Percentiles rank a stretch among this genome's conserved stretches.
These are phyloP conservation scores for Citeromyces matritensis DNA, from an alignment of 805 yeast species.

Conservation along the genomic window DNA sequence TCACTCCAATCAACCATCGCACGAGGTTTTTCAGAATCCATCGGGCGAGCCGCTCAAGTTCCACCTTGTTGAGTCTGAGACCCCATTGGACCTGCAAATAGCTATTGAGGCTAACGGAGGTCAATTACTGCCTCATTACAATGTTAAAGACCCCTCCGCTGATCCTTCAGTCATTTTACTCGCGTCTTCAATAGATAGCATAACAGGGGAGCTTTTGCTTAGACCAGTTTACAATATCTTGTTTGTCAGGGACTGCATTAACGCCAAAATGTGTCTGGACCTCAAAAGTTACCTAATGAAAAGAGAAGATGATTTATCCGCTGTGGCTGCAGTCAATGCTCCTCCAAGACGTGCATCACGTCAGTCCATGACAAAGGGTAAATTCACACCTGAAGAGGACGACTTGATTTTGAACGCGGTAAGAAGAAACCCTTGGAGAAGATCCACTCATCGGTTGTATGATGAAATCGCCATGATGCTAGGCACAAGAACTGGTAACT, in stretches of 20 bases:
- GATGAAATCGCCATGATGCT: conserved; percentile 44
- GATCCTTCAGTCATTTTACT: neutral
- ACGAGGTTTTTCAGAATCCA: too few species aligned
- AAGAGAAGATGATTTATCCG: neutral
- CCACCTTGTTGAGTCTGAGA: too few species aligned
- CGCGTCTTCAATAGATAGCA: neutral
- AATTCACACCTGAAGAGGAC: conserved; percentile 54
- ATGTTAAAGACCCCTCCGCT: neutral
- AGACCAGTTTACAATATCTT: neutral
- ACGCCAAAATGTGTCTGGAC: conserved; percentile 1
- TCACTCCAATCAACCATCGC: too few species aligned
- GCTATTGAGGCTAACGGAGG: too few species aligned
- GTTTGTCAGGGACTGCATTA: neutral
- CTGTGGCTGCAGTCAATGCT: neutral
- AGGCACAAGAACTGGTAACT: conserved; percentile 60
- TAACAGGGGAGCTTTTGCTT: neutral
- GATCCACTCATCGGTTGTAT: conserved; percentile 57
- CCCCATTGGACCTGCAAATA: too few species aligned
- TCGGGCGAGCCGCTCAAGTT: too few species aligned
- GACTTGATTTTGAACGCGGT: conserved; percentile 50
- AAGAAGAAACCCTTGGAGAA: conserved; percentile 46
- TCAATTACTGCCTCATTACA: neutral
- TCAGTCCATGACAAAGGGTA: conserved; percentile 17
- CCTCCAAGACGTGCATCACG: conserved; percentile 1
- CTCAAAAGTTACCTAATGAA: conserved; percentile 1